Evolutionary conservation across 139 green algal species (phyloP).

Genomic region (Closterium sp.): DNA sequence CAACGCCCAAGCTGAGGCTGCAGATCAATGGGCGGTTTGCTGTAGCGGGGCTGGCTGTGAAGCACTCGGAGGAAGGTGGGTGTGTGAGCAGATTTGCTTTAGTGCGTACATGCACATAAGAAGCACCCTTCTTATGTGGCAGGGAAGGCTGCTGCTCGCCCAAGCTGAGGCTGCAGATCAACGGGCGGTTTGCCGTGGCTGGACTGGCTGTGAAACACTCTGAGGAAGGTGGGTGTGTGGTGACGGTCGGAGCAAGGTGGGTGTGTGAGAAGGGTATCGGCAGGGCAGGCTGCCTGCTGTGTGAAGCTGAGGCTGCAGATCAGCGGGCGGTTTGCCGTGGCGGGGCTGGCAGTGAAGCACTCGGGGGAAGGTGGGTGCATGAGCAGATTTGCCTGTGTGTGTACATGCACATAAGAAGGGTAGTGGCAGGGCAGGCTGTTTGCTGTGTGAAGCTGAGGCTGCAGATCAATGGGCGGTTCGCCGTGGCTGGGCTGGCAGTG

Average conservation of each 20-base stretch:
- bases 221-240: not conserved
- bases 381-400: too few relatives aligned
- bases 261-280: not conserved
- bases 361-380: too few relatives aligned
- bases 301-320: not conserved
- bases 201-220: constrained; percentile 11
- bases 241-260: not conserved
- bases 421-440: not conserved
- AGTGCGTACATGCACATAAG: too few relatives aligned
- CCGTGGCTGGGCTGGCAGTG: constrained; percentile 21
- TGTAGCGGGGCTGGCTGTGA: constrained; percentile 13
- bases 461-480: constrained; percentile 41
- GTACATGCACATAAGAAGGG: not conserved
- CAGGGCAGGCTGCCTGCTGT: not conserved
- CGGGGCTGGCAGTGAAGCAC: constrained; percentile 4
- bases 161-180: constrained; percentile 18
- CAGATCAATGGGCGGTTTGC: constrained; percentile 43
- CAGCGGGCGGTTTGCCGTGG: constrained; percentile 36
- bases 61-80: not conserved
- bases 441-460: not conserved
- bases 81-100: too few relatives aligned
- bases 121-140: too few relatives aligned
- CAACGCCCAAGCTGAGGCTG: not conserved
- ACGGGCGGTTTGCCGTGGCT: constrained; percentile 32
- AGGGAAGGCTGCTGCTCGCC: constrained; percentile 14